Conservation (phyloP, 306 rosid species). For the Sphenostylis stenocarpa region DNA sequence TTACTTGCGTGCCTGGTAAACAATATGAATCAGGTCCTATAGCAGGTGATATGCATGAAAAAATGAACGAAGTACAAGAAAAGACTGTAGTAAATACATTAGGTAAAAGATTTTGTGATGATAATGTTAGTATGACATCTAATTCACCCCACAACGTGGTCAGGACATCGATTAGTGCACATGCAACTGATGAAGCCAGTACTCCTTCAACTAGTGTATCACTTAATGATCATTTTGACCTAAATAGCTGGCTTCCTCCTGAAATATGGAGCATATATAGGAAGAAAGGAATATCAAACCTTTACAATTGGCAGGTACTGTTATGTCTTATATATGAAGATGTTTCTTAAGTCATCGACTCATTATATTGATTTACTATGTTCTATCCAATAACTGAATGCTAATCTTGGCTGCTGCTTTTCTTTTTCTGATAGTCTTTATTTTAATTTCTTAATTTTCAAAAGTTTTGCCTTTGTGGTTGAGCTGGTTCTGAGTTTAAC, state of each 20-base stretch:
- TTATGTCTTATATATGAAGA: slow-evolving; percentile 13
- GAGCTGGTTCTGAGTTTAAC: slow-evolving; percentile 21
- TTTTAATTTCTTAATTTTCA: not conserved
- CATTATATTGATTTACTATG: not conserved
- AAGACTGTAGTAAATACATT: slow-evolving; percentile 34
- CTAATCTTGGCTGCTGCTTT: not conserved
- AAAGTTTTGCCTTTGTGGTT: slow-evolving; percentile 22
- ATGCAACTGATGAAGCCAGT: slow-evolving; percentile 45
- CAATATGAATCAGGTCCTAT: slow-evolving; percentile 41
- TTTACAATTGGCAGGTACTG: slow-evolving; percentile 91
- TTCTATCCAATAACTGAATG: slow-evolving; percentile 17
- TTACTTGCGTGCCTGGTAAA: slow-evolving; percentile 36
- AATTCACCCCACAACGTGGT: slow-evolving; percentile 46
- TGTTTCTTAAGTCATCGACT: not conserved
- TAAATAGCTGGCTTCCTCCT: slow-evolving; percentile 77
- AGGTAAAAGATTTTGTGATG: slow-evolving; percentile 36
- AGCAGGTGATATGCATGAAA: slow-evolving; percentile 40
- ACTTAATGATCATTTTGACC: slow-evolving; percentile 52
- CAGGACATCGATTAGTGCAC: slow-evolving; percentile 34
- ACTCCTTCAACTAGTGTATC: slow-evolving; percentile 74
- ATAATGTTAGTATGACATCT: slow-evolving; percentile 42
- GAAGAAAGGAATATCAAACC: slow-evolving; percentile 78
- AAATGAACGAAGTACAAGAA: slow-evolving; percentile 38
- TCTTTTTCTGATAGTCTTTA: not conserved
- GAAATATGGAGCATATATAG: slow-evolving; percentile 82